These are phyloP conservation scores for Penicillium janthinellum DNA, from an alignment of 2,329 filamentous ascomycete species.

Conservation along the genomic window DNA sequence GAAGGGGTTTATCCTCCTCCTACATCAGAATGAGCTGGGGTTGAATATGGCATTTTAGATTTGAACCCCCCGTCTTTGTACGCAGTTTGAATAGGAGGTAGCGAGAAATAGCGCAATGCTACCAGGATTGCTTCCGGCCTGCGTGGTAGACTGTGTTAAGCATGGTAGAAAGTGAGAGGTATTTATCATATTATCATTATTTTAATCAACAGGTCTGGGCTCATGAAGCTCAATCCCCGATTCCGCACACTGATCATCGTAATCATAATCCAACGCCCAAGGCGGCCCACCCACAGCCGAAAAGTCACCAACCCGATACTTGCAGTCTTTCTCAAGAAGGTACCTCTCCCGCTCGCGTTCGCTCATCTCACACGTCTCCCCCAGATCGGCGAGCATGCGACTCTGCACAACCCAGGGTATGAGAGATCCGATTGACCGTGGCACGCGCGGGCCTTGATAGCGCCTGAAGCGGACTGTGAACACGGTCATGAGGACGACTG, in stretches of 20 bases:
- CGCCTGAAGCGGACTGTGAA: conserved; percentile 19
- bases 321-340: conserved; percentile 9
- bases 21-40: no score
- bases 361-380: conserved; percentile 13
- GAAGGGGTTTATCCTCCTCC: conserved; percentile 13
- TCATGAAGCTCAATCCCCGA: not conserved
- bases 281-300: not conserved
- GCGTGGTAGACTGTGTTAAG: not conserved
- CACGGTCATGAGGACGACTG: conserved; percentile 19
- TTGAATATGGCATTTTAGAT: not conserved
- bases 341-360: conserved; percentile 13
- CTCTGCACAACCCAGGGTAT: conserved; percentile 21
- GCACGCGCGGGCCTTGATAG: conserved; percentile 20
- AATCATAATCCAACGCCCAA: conserved; percentile 15
- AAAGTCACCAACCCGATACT: conserved; percentile 14
- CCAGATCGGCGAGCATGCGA: conserved; percentile 18
- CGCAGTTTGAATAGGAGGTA: not conserved
- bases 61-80: not conserved
- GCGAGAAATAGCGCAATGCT: not conserved
- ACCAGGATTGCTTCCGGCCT: no score
- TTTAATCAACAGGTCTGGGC: not conserved
- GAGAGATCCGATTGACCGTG: conserved; percentile 22
- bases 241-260: not conserved
- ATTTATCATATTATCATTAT: not conserved
- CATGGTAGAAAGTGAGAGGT: not conserved